Evolutionary conservation across 768 basidiomycete genomes (phyloP).

Genomic region (Myochromella boudieri): DNA sequence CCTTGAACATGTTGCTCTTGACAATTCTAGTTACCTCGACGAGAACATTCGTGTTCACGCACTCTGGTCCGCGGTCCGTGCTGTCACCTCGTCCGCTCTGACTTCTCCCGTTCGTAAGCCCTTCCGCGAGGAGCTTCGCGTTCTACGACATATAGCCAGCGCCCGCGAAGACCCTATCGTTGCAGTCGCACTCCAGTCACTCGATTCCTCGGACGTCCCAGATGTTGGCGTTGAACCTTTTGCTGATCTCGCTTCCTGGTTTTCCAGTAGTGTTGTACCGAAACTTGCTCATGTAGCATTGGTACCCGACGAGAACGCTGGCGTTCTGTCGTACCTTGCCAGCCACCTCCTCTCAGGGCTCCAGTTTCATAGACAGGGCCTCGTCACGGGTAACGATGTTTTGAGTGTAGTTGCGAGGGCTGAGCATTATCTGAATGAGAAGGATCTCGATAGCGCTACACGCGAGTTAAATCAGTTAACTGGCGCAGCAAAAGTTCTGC

Average conservation of each 20-base stretch:
- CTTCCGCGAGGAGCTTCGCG: constrained; percentile 88
- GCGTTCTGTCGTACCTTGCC: constrained; percentile 82
- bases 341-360: constrained; percentile 76
- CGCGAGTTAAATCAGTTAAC: constrained; percentile 89
- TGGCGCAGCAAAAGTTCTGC: constrained; percentile 72
- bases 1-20: constrained; percentile 86
- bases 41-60: constrained; percentile 92
- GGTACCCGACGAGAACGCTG: constrained; percentile 89
- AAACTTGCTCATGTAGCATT: constrained; percentile 87
- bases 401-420: constrained; percentile 85
- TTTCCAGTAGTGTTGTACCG: constrained; percentile 78
- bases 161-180: constrained; percentile 73
- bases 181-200: constrained; percentile 61
- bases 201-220: constrained; percentile 71
- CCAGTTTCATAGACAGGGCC: constrained; percentile 77
- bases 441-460: constrained; percentile 87
- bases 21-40: constrained; percentile 88
- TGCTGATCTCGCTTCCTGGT: constrained; percentile 90
- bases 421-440: constrained; percentile 86
- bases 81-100: constrained; percentile 65
- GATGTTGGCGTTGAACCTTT: constrained; percentile 87
- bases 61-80: constrained; percentile 90
- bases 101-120: constrained; percentile 68
- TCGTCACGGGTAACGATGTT: constrained; percentile 81
- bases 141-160: constrained; percentile 71